A percentile compares a stretch with the other conserved stretches of the same genome.
These are phyloP conservation scores for Penicillium sp. DNA, from an alignment of 2,329 filamentous ascomycete genomes.

Conservation along the genomic window DNA sequence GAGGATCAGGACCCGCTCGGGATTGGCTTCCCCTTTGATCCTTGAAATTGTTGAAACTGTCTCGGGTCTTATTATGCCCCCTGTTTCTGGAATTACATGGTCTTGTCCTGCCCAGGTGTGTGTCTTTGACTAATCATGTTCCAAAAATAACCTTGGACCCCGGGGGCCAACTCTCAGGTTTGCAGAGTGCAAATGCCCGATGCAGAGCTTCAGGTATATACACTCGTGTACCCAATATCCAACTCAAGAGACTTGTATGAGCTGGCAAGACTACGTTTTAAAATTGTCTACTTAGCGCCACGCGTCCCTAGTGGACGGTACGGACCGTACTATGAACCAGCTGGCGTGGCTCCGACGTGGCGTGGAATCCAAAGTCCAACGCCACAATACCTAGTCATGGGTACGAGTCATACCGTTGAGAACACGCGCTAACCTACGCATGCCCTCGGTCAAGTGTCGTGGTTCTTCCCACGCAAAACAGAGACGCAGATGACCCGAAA, in stretches of 20 bases:
- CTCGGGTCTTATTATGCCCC: background rate
- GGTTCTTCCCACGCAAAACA: constrained; percentile 68
- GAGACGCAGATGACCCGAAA: constrained; percentile 54
- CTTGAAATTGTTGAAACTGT: background rate
- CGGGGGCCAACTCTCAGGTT: background rate
- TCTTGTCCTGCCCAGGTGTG: background rate
- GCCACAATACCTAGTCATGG: background rate
- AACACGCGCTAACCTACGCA: constrained; percentile 51
- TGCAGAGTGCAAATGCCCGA: background rate
- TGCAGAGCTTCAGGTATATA: background rate
- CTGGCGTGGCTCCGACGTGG: background rate
- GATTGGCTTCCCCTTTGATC: background rate
- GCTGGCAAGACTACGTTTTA: background rate
- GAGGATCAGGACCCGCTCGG: constrained; percentile 2
- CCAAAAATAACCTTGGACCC: background rate
- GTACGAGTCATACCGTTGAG: constrained; percentile 8
- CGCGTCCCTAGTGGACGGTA: constrained; percentile 11
- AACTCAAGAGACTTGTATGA: background rate
- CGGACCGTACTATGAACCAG: background rate
- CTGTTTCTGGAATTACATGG: background rate
- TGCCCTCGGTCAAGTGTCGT: constrained; percentile 56
- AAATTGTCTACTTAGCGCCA: constrained; percentile 6
- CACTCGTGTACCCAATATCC: background rate
- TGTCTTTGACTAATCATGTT: background rate
- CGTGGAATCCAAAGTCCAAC: background rate